Evolutionary conservation across 345 rosid genomes (phyloP).

Genomic region (Schrenkiella parvula): DNA sequence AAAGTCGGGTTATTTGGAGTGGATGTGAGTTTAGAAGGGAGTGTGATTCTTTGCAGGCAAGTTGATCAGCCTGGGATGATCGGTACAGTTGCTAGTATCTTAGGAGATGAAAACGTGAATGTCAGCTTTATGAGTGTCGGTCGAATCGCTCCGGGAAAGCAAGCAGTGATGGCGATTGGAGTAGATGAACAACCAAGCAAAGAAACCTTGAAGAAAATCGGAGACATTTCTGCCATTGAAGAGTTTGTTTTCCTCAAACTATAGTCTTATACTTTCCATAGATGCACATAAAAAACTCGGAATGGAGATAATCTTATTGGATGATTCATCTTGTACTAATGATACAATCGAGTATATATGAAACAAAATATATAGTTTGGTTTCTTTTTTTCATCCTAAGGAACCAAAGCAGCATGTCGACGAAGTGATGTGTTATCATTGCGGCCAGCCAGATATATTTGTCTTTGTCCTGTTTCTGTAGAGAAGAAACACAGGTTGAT

Average conservation of each 20-base stretch:
- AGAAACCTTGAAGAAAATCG: conserved; percentile 47
- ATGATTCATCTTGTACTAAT: conserved; percentile 19
- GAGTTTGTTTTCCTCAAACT: conserved; percentile 60
- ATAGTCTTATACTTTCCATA: conserved; percentile 22
- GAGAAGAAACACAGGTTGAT: not conserved
- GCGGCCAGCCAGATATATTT: conserved; percentile 10
- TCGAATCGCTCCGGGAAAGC: conserved; percentile 49
- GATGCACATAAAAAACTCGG: conserved; percentile 18
- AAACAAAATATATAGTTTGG: conserved; percentile 13
- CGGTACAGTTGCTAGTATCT: conserved; percentile 54
- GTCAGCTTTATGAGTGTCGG: conserved; percentile 72
- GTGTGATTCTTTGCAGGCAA: conserved; percentile 62
- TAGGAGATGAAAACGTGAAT: conserved; percentile 64
- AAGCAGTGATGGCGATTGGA: conserved; percentile 74
- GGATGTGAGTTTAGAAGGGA: conserved; percentile 82
- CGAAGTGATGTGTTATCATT: conserved; percentile 17
- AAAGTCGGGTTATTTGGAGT: conserved; percentile 62
- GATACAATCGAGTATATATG: conserved; percentile 24
- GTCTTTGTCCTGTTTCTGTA: not conserved
- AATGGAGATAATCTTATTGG: not conserved
- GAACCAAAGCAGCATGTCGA: conserved; percentile 17
- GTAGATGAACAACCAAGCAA: conserved; percentile 63
- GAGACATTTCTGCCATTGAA: conserved; percentile 48
- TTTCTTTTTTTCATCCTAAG: no score
- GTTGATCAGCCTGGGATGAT: conserved; percentile 70